Percentiles rank a stretch among this genome's conserved stretches.
These are phyloP conservation scores for Trichoderma virens DNA, from an alignment of 495 filamentous ascomycete species.

Conservation along the genomic window DNA sequence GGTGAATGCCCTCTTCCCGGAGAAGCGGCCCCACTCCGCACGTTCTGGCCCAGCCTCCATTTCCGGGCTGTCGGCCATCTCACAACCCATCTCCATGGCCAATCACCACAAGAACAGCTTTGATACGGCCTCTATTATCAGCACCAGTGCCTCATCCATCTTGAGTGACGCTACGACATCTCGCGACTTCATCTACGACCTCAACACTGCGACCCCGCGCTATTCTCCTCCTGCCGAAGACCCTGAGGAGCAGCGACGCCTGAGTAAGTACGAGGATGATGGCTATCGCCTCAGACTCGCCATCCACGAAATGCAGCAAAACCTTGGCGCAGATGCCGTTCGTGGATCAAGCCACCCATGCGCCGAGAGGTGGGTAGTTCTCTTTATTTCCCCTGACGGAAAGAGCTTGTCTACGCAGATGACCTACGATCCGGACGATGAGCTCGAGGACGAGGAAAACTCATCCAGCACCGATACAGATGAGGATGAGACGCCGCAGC, in stretches of 20 bases:
- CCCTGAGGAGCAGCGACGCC: conserved; percentile 23
- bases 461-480: conserved; percentile 56
- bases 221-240: conserved; percentile 36
- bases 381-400: conserved; percentile 69
- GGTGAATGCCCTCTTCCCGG: conserved; percentile 64
- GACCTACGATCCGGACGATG: conserved; percentile 61
- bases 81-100: conserved; percentile 37
- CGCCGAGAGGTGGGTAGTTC: conserved; percentile 64
- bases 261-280: conserved; percentile 46
- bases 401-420: conserved; percentile 61
- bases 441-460: conserved; percentile 54
- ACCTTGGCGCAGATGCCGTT: conserved; percentile 50
- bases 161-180: conserved; percentile 61
- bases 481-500: conserved; percentile 56
- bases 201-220: conserved; percentile 30
- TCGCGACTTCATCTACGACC: conserved; percentile 54
- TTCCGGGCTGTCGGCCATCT: conserved; percentile 50
- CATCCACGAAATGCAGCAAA: conserved; percentile 57
- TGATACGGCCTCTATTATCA: conserved; percentile 55
- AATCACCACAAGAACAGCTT: conserved; percentile 35
- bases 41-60: conserved; percentile 60
- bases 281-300: conserved; percentile 48
- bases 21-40: conserved; percentile 47
- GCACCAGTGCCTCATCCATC: conserved; percentile 59
- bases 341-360: conserved; percentile 62